Evolutionary conservation across 345 rosid genomes (phyloP), one percentile per base, ranked within the genome.

Genomic region (Litchi chinensis): DNA sequence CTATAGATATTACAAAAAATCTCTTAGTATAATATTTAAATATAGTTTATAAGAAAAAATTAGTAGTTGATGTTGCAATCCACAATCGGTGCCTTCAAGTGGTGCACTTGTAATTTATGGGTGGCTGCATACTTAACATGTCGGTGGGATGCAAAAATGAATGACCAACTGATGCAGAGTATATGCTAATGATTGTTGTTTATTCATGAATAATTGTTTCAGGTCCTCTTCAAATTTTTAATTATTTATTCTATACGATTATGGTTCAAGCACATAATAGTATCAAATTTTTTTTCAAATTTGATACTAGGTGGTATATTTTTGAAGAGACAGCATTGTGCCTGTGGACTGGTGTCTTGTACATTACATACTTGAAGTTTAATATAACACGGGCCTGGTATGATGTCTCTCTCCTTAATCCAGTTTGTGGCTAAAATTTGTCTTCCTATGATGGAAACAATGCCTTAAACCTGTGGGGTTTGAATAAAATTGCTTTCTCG

Each of bases 281-380:
- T 44, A 46, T 28, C 10, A n/a, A 21, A 21, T 21, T 44, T 11
- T 57, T 19, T 0, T 13, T 37, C 4, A n/a, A 73, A 46, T 78
- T 66, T 65, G 71, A 64, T 62, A 43, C 79, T 81, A 95, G 99
- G 99, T 96, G 99, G 98, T 97, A 90, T 81, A 83, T 94, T 59
- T 91, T 88, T 74, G 95, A 86, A 85, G 98, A 97, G 88, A 86
- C 96, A 24, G 84, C 91, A 43, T 77, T 97, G 81, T 87, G 98
- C 88, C 79, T 94, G 73, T 97, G 99, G 98, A 97, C 98, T 68
- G 92, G 86, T 78, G 79, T 97, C 87, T 82, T 93, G 86, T 97
- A 92, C 83, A 73, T 92, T 81, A 68, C 88, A 63, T 97, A 91
- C 90, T 84, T 97, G 78, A 87, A 83, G 86, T 76, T 79, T 68